Percentiles rank a stretch among this genome's conserved stretches.
These are phyloP conservation scores for Cystobasidium ongulense DNA, from an alignment of 768 basidiomycete genomes.

Conservation along the genomic window DNA sequence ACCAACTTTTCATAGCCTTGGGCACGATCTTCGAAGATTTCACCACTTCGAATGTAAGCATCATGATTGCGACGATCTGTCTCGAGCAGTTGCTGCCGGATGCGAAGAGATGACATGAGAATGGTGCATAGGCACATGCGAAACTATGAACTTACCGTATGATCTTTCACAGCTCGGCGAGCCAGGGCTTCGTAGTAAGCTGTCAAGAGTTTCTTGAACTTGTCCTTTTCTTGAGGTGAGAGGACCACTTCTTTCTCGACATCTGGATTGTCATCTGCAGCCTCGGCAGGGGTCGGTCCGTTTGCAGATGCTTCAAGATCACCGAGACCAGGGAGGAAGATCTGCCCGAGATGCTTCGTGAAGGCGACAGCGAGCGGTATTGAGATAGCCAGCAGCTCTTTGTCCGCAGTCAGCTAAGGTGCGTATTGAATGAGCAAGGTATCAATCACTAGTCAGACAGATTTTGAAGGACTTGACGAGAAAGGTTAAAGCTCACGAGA, in stretches of 20 bases:
- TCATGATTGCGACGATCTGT: constrained; percentile 96
- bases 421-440: not conserved
- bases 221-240: constrained; percentile 72
- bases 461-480: not conserved
- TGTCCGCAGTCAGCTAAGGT: constrained; percentile 40
- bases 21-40: constrained; percentile 97
- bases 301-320: not conserved
- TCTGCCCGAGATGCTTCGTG: constrained; percentile 79
- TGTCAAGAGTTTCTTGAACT: constrained; percentile 86
- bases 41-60: constrained; percentile 96
- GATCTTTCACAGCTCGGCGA: constrained; percentile 84
- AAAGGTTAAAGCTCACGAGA: constrained; percentile 70
- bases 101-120: not conserved
- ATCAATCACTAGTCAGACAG: not conserved
- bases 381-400: constrained; percentile 45
- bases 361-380: constrained; percentile 84
- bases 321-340: constrained; percentile 51
- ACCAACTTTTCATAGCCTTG: constrained; percentile 99
- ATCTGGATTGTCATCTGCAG: not conserved
- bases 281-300: constrained; percentile 13
- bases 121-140: not conserved
- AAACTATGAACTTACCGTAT: constrained; percentile 43
- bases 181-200: constrained; percentile 84
- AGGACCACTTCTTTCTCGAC: constrained; percentile 61
- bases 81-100: constrained; percentile 87